Conservation (phyloP, 371 early-diverging fungal species). For the Mucor indicus region DNA sequence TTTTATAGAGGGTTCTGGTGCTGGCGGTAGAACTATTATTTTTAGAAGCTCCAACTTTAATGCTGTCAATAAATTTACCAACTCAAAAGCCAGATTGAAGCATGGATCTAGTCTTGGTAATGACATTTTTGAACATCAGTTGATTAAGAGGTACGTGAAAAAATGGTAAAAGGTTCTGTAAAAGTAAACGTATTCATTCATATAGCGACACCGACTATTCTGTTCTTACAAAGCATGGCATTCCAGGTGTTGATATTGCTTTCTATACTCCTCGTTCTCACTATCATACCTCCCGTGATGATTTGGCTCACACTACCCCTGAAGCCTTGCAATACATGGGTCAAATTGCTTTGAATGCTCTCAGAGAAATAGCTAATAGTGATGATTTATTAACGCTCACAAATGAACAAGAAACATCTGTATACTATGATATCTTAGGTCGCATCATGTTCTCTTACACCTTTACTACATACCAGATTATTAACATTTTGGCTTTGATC, state of each 20-base stretch:
- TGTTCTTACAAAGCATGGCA: slow-evolving; percentile 52
- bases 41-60: slow-evolving; percentile 63
- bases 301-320: slow-evolving; percentile 47
- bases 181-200: neutral
- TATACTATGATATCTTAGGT: slow-evolving; percentile 56
- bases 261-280: slow-evolving; percentile 67
- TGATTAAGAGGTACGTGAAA: slow-evolving; percentile 54
- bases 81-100: slow-evolving; percentile 15
- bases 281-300: slow-evolving; percentile 70
- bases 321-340: slow-evolving; percentile 64
- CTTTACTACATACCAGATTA: slow-evolving; percentile 33
- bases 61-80: slow-evolving; percentile 40
- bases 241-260: slow-evolving; percentile 77
- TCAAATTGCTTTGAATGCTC: slow-evolving; percentile 38
- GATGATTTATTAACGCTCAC: slow-evolving; percentile 27
- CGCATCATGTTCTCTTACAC: slow-evolving; percentile 48
- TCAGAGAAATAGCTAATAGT: slow-evolving; percentile 36
- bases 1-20: slow-evolving; percentile 68
- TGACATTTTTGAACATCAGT: slow-evolving; percentile 59
- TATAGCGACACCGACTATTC: slow-evolving; percentile 71
- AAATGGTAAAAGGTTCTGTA: neutral
- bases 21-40: slow-evolving; percentile 72
- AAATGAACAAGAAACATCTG: slow-evolving; percentile 27
- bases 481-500: slow-evolving; percentile 40
- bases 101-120: slow-evolving; percentile 63